phyloP scores from a whole-genome alignment of 371 early-diverging fungal genomes.

The Dinochytrium kinnereticum region DNA sequence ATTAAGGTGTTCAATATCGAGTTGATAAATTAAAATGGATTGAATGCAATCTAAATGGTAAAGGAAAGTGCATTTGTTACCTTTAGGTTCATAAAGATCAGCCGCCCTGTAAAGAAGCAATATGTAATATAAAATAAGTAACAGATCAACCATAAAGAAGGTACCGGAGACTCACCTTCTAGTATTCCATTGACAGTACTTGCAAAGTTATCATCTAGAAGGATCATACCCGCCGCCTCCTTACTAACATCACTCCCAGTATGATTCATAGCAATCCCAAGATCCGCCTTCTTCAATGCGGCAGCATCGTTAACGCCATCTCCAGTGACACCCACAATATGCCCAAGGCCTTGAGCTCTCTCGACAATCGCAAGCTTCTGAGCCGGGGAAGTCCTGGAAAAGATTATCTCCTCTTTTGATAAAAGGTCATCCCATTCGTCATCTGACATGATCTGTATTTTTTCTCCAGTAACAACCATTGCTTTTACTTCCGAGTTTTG shows the following conservation, averaged over 20 bases:
- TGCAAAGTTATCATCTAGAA: conserved; percentile 62
- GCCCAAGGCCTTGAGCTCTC: conserved; percentile 55
- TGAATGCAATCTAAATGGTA: too few relatives aligned
- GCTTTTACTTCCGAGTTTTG: conserved; percentile 34
- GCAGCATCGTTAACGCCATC: conserved; percentile 70
- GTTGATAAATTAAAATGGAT: not conserved
- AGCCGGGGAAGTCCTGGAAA: conserved; percentile 58
- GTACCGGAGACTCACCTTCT: conserved; percentile 43
- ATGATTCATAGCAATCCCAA: conserved; percentile 66
- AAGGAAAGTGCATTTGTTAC: too few relatives aligned
- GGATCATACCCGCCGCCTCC: conserved; percentile 61
- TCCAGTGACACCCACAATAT: conserved; percentile 65
- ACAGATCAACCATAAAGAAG: conserved; percentile 7
- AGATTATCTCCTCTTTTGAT: conserved; percentile 53
- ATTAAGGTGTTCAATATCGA: not conserved
- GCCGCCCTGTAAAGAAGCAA: conserved; percentile 52
- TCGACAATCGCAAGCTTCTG: conserved; percentile 62
- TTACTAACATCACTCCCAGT: conserved; percentile 63
- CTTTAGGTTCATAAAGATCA: conserved; percentile 63
- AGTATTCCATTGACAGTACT: conserved; percentile 54
- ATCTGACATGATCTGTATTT: conserved; percentile 40
- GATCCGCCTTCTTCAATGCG: conserved; percentile 63
- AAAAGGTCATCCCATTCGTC: conserved; percentile 54
- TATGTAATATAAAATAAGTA: conserved; percentile 12
- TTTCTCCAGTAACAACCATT: conserved; percentile 50